Base-by-base conservation (phyloP, 1,284 basidiomycete species). In the Boletus holoroseus region DNA sequence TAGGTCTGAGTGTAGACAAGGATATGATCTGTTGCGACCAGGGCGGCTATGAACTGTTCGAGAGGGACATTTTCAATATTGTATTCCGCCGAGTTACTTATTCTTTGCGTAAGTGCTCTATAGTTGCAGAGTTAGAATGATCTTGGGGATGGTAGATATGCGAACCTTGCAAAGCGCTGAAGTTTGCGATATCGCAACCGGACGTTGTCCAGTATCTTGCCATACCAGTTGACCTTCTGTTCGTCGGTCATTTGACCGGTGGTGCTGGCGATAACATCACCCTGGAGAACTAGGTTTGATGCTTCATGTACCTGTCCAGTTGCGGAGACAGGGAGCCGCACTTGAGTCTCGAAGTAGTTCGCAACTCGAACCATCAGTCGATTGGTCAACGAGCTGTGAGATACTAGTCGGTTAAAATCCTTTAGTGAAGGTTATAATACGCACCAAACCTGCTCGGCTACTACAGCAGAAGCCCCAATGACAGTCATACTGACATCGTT, bases 51-150 rank as follows among this genome's bases (percentile, higher is more conserved):
- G 67, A 99, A 88, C 3, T 77, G 72, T 52, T 91, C 88, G 45
- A 97, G 75, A 44, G 88, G 80, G n/a, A 86, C 75, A 44, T 83
- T 79, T 53, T 93, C 89, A 28, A 99, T 76, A 45, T 78, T 80
- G 66, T 97, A 99, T 70, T 99, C 96, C 1, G 94, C 91, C 1
- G 94, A 93, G 68, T 98, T 98, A 63, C 91, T 91, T 71, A 97
- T 95, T 36, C 91, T 82, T 61, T 91, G 86, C 0, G 86, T 84
- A 24, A 94, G 76, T 8, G 84, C 83, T 56, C 90, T 91, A 44
- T 35, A 38, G 43, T 41, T 26, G 15, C 30, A n/a, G 39, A 24
- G 31, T 67, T 22, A 58, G 51, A 44, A 31, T 36, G 34, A 40
- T 51, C 27, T 26, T 30, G 12, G 46, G 22, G 22, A 40, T 18